Evolutionary conservation across 148 eudicot genomes (phyloP).

Genomic region (Heliosperma pusillum): DNA sequence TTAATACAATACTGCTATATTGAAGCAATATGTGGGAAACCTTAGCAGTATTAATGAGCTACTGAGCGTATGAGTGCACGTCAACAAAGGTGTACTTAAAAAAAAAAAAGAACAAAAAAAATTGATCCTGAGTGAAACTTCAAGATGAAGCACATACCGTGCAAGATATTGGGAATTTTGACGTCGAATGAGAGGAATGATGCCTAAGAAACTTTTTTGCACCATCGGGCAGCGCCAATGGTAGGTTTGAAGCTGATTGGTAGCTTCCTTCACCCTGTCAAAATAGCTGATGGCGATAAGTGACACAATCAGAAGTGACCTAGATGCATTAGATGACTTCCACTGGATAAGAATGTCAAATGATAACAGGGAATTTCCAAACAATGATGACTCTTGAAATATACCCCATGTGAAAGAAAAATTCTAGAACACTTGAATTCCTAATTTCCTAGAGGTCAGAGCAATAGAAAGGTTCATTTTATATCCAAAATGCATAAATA

Average conservation of each 20-base stretch:
- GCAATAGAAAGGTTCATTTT: neutral
- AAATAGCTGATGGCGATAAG: constrained; percentile 14
- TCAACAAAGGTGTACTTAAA: neutral
- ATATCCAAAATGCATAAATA: neutral
- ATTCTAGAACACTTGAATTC: neutral
- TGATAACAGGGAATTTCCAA: neutral
- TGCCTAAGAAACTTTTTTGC: constrained; percentile 27
- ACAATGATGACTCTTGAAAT: neutral
- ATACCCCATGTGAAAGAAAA: neutral
- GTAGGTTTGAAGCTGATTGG: constrained; percentile 16
- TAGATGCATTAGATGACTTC: neutral
- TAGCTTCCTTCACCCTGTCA: constrained; percentile 37
- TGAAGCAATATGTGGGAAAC: neutral
- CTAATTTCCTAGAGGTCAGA: neutral
- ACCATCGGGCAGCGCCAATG: constrained; percentile 13
- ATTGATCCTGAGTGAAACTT: neutral
- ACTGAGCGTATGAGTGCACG: neutral
- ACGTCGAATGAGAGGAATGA: constrained; percentile 20
- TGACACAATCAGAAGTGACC: constrained; percentile 7
- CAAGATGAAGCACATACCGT: constrained; percentile 38
- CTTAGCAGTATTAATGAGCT: neutral
- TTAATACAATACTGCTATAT: neutral
- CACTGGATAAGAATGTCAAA: neutral
- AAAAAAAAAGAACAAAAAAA: no score
- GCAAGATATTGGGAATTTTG: constrained; percentile 26